These are phyloP conservation scores for Phytophthora colocasiae DNA, from an alignment of 352 stramenopile species.

Conservation along the genomic window DNA sequence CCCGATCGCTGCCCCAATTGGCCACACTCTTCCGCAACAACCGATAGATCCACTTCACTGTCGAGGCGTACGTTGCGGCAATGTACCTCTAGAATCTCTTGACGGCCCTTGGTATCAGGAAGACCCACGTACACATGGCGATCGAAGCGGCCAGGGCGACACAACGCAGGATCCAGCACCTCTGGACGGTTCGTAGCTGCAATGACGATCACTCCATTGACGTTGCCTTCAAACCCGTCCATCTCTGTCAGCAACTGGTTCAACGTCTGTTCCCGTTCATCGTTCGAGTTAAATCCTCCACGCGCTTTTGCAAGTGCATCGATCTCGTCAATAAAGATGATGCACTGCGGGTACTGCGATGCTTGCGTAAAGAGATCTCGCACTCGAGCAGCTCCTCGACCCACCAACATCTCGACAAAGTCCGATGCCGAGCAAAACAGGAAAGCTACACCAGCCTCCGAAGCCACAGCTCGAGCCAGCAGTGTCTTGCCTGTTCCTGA, in stretches of 20 bases:
- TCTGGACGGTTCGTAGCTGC: conserved; percentile 97
- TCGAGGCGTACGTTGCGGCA: conserved; percentile 65
- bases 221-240: conserved; percentile 93
- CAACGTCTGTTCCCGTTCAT: conserved; percentile 96
- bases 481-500: conserved; percentile 96
- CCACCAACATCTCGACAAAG: conserved; percentile 98
- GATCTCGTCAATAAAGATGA: conserved; percentile 99
- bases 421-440: conserved; percentile 96
- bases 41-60: conserved; percentile 56
- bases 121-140: conserved; percentile 96
- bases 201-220: conserved; percentile 95
- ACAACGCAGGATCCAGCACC: conserved; percentile 96
- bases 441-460: conserved; percentile 94
- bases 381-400: conserved; percentile 93
- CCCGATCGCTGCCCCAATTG: conserved; percentile 70
- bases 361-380: conserved; percentile 95
- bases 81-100: conserved; percentile 81
- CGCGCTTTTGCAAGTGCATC: conserved; percentile 92
- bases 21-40: conserved; percentile 64
- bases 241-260: conserved; percentile 94
- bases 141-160: conserved; percentile 96
- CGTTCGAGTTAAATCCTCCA: conserved; percentile 92
- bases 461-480: conserved; percentile 92
- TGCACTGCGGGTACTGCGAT: conserved; percentile 94
- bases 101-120: conserved; percentile 91